Conservation (phyloP, 768 basidiomycete genomes). For the Lanmaoa pseudosensibilis region DNA sequence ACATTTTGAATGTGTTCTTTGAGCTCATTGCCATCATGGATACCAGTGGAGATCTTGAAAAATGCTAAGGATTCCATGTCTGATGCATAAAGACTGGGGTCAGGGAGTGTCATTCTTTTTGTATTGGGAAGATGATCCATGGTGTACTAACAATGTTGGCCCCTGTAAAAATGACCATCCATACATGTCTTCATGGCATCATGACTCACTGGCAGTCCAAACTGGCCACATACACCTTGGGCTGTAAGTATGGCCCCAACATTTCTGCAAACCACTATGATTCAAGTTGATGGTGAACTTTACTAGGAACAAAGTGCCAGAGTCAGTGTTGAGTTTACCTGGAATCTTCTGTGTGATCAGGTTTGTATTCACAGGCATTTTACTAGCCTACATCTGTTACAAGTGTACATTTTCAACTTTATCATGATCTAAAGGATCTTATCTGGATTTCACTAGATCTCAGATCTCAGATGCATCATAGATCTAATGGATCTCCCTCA, state of each 20-base stretch:
- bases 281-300: not conserved
- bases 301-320: not conserved
- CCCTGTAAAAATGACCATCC: not conserved
- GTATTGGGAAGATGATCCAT: not conserved
- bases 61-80: conserved; percentile 21
- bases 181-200: not conserved
- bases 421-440: too few relatives aligned
- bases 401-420: too few relatives aligned
- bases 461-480: too few relatives aligned
- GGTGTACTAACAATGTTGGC: not conserved
- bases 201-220: not conserved
- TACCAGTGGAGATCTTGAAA: conserved; percentile 31
- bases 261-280: not conserved
- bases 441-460: too few relatives aligned
- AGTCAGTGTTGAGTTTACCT: not conserved
- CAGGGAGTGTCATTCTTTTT: conserved; percentile 1
- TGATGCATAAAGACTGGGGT: conserved; percentile 18
- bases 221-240: too few relatives aligned
- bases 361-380: too few relatives aligned
- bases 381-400: too few relatives aligned
- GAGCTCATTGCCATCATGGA: conserved; percentile 30
- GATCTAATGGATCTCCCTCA: too few relatives aligned
- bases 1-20: conserved; percentile 35
- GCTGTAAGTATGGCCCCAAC: not conserved
- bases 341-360: too few relatives aligned